These are phyloP conservation scores for Shiraia bambusicola DNA, from an alignment of 2,329 filamentous ascomycete genomes.

Conservation along the genomic window DNA sequence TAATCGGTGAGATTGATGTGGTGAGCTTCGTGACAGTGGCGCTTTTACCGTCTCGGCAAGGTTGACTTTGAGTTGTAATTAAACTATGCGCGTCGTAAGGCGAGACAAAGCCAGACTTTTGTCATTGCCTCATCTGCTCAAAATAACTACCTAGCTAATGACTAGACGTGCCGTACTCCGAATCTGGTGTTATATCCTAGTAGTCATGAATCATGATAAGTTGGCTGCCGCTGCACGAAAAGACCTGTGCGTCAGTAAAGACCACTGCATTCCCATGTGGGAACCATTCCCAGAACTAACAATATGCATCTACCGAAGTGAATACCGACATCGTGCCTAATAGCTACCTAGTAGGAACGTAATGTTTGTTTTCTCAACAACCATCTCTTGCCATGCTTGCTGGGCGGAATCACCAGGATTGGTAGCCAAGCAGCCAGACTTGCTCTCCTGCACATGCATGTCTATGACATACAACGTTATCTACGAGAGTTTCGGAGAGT, in stretches of 20 bases:
- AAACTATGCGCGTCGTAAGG: constrained; percentile 14
- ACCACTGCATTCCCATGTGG: no score
- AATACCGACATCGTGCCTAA: no score
- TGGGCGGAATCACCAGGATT: no score
- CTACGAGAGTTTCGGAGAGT: no score
- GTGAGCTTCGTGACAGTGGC: constrained; percentile 11
- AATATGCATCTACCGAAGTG: no score
- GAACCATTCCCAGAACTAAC: no score
- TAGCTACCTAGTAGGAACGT: no score
- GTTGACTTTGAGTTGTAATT: constrained; percentile 6
- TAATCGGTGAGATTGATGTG: constrained; percentile 18
- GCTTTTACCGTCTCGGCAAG: background rate
- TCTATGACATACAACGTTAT: no score
- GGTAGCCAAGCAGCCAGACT: no score
- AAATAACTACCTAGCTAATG: constrained; percentile 5
- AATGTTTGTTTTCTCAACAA: no score
- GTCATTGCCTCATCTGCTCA: constrained; percentile 9
- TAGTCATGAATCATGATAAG: constrained; percentile 10
- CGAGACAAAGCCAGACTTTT: constrained; percentile 1
- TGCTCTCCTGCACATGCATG: no score
- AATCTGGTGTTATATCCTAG: constrained; percentile 11
- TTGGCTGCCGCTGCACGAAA: background rate
- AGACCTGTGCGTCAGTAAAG: background rate
- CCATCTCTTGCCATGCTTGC: no score
- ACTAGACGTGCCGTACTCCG: constrained; percentile 11